Evolutionary conservation across 139 green algal genomes (phyloP).

Genomic region (Eudorina sp.): DNA sequence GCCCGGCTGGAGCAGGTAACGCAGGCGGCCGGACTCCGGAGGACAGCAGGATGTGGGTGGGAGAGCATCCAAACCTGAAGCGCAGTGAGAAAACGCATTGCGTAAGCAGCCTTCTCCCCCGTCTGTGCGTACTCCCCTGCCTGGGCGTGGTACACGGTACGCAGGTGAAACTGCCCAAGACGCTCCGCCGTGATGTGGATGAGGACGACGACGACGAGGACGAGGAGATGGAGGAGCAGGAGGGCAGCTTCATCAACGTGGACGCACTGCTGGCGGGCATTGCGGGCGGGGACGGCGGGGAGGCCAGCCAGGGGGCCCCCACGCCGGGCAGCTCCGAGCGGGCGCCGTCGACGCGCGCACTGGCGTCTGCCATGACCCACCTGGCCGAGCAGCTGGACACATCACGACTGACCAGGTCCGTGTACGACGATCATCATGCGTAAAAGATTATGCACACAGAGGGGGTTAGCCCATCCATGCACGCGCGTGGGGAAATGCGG

Average conservation of each 20-base stretch:
- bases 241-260: slow-evolving; percentile 23
- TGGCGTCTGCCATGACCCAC: background rate
- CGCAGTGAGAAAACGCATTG: too few species aligned
- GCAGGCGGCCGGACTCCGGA: too few species aligned
- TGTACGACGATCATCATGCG: background rate
- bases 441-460: too few species aligned
- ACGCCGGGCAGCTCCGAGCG: background rate
- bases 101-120: too few species aligned
- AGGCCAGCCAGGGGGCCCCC: background rate
- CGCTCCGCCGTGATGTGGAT: background rate
- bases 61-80: too few species aligned
- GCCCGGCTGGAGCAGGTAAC: slow-evolving; percentile 36
- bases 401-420: slow-evolving; percentile 22
- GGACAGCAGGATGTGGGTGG: too few species aligned
- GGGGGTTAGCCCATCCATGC: too few species aligned
- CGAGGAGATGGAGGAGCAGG: background rate
- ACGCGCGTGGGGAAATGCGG: too few species aligned
- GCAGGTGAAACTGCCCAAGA: slow-evolving; percentile 27
- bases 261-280: slow-evolving; percentile 44
- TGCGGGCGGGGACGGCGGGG: background rate
- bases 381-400: slow-evolving; percentile 28
- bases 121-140: background rate
- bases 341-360: background rate
- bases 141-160: background rate
- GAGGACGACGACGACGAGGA: background rate